Base-by-base conservation (phyloP, 805 yeast genomes). In the Myxozyma sirexii region DNA sequence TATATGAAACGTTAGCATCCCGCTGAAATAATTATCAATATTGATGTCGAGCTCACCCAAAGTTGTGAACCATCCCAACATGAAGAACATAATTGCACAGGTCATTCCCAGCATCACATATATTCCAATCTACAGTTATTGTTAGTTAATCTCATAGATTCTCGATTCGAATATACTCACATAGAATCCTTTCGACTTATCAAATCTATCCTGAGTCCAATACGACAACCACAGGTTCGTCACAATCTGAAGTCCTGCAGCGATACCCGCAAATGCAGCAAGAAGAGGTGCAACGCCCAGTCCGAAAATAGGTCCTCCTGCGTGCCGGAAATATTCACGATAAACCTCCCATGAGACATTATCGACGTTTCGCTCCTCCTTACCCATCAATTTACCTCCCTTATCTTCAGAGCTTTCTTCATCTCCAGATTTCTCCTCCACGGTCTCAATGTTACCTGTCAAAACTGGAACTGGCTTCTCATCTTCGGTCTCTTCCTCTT, bases 191-290 rank as follows among this genome's bases (percentile, higher is more conserved):
- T 78, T 75, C 6, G 80, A 57, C 55, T 71, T 71, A 76, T 71
- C 62, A 69, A 86, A 89, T 69, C 80, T 83, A 53, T 77, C 62
- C 19, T 77, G 79, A 4, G 86, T 78, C 97, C 97, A 90, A 72
- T 86, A 90, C 0, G 96, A 85, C 59, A 90, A 77, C 96, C 96
- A 88, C 26, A 86, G 84, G 70, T 85, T 86, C 45, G 87, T 80
- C 69, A 87, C 84, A 6, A 66, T 60, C 37, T 60, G 63, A 37
- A 52, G 53, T 1, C 67, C 65, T 12, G 61, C 44, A 8, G 86
- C 85, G 24, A 83, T 76, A 6, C 84, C 78, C 63, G 83, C 75
- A 13, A 83, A 80, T 70, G 80, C 1, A 60, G 59, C 1, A 72
- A 58, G 35, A 73, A 72, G 4, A 70, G 55, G 50, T 74, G 77